Conservation (phyloP, 1,284 basidiomycete genomes). For the Phellinidium pouzarii region DNA sequence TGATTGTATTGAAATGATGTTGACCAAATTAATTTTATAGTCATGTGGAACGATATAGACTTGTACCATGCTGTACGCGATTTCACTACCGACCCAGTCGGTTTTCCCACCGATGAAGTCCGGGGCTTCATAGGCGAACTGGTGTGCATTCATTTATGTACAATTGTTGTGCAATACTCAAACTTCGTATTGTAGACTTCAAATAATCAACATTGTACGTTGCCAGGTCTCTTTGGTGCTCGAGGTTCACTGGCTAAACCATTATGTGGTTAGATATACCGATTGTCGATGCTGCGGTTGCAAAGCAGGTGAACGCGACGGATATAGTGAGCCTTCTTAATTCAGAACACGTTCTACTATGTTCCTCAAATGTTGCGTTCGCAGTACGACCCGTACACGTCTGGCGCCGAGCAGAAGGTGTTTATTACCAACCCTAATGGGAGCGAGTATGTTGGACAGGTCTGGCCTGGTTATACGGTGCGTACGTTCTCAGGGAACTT, state of each 20-base stretch:
- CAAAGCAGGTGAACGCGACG: constrained; percentile 33
- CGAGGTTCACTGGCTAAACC: neutral
- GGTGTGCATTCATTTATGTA: constrained; percentile 32
- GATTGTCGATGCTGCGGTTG: constrained; percentile 35
- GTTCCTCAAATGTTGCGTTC: neutral
- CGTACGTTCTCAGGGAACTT: constrained; percentile 12
- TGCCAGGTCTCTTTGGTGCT: neutral
- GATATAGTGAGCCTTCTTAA: constrained; percentile 31
- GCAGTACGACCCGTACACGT: constrained; percentile 41
- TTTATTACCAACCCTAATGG: constrained; percentile 66
- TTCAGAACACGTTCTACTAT: neutral
- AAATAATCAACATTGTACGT: constrained; percentile 38
- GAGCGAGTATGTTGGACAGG: constrained; percentile 60
- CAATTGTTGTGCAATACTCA: neutral
- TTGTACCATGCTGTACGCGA: constrained; percentile 59
- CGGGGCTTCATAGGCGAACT: constrained; percentile 55
- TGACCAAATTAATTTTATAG: constrained; percentile 12
- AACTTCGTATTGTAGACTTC: constrained; percentile 23
- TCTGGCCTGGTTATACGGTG: constrained; percentile 52
- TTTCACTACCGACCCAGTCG: constrained; percentile 63
- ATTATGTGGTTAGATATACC: constrained; percentile 33
- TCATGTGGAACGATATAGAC: constrained; percentile 69
- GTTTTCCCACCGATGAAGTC: constrained; percentile 54
- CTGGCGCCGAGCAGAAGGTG: constrained; percentile 35
- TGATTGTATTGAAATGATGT: neutral